Evolutionary conservation across 768 basidiomycete species (phyloP), one percentile per base, ranked within the genome.

Genomic region (Tricholoma terreum): DNA sequence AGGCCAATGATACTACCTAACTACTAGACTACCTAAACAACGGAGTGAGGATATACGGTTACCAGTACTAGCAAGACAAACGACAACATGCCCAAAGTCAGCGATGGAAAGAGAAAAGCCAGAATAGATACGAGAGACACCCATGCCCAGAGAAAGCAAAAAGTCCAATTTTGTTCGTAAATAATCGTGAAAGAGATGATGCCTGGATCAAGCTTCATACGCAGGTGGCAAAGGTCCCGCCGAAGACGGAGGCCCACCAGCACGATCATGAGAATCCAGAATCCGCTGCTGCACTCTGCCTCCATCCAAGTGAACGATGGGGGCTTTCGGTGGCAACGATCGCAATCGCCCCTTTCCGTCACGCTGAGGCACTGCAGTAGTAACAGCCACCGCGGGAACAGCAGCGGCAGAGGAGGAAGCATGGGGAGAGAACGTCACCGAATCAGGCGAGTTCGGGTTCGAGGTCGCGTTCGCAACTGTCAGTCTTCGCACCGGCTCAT

Each of bases 301-400:
- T 22, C 76, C 76, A 66, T 77, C 76, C 35, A 75, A 59, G 64
- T 79, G 75, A 19, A 79, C 70, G 38, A 77, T 58, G 14, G 71
- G 71, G 31, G 71, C 63, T 52, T 72, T 73, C 57, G 70, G 71
- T 17, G 68, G 64, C 21, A 59, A 57, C 12, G 59, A 61, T 69
- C 74, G 50, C 35, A 62, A 14, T 27, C 63, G 60, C 15, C 63
- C 63, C 22, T 65, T 62, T 54, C 63, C 61, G 38, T 73, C 73
- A 30, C 56, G 57, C 35, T 40, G 60, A 14, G 45, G 61, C 34
- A 27, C 53, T 54, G 52, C 52, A 17, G 27, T 31, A 49, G 27
- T 8, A 15, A 17, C 46, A 8, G 30, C 27, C 30, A 7, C 46
- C 12, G 30, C 55, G 10, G 50, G 43, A 21, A 42, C 30, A 14